Conservation (phyloP, 345 rosid genomes). For the Melastoma malabathricum region DNA sequence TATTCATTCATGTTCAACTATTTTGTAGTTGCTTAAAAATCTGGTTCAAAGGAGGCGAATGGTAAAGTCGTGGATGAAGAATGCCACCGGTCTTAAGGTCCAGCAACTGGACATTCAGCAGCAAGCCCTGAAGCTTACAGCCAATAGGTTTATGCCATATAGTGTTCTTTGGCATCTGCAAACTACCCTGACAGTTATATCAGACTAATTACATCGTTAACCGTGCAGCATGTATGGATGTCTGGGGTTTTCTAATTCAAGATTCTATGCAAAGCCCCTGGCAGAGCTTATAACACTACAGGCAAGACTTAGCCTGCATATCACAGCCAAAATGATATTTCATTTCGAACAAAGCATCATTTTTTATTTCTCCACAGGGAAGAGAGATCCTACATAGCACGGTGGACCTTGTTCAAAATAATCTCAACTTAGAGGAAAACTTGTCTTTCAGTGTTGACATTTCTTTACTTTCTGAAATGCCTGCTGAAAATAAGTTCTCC, state of each 20-base stretch:
- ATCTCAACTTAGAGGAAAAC: conserved; percentile 73
- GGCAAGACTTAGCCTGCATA: conserved; percentile 22
- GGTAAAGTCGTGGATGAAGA: conserved; percentile 79
- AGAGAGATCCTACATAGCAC: conserved; percentile 95
- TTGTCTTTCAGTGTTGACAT: conserved; percentile 10
- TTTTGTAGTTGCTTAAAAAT: conserved; percentile 69
- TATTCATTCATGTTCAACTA: background rate
- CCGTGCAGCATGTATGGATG: conserved; percentile 94
- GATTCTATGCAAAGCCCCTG: conserved; percentile 96
- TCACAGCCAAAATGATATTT: too few species aligned
- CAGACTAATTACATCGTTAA: background rate
- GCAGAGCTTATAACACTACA: conserved; percentile 93
- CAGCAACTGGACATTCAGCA: conserved; percentile 94
- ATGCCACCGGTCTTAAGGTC: conserved; percentile 62
- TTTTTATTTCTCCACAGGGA: conserved; percentile 34
- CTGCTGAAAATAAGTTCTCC: conserved; percentile 13
- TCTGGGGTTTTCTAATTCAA: conserved; percentile 94
- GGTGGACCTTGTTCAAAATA: conserved; percentile 89
- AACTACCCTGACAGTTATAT: background rate
- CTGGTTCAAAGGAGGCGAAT: conserved; percentile 77
- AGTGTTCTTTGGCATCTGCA: conserved; percentile 6
- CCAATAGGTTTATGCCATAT: conserved; percentile 52
- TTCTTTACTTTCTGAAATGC: conserved; percentile 6
- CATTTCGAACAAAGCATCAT: too few species aligned
- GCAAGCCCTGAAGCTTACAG: conserved; percentile 95